Base-by-base conservation (phyloP, 257 asterid genomes). In the Rauvolfia tetraphylla region DNA sequence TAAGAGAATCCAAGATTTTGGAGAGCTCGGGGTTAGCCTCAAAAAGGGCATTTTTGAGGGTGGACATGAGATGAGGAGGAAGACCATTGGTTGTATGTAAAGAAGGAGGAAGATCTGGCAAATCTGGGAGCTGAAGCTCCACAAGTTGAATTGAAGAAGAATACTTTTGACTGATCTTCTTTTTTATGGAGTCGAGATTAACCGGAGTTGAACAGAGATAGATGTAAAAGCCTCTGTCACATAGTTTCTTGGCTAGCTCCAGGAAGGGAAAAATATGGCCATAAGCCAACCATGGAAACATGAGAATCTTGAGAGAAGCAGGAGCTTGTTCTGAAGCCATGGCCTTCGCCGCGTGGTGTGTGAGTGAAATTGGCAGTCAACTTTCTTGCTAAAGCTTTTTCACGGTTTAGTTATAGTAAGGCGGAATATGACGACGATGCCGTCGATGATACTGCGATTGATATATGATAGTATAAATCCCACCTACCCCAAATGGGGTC, bases 231-330 rank as follows among this genome's bases (percentile, higher is more conserved):
- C 73, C 73, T 57, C 76, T 69, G 6, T 78, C 67, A 31, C 53
- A 14, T 25, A 78, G 75, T 11, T 72, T 78, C 38, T 78, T 70
- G 76, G 81, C 76, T 27, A 78, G 54, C 71, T 58, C 71, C 12
- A 78, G 72, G 72, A 70, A 78, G 2, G 81, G 72, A 39, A 72
- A 78, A 23, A 78, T 71, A 48, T 78, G 81, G 29, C 81, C 81
- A 70, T 56, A 59, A 66, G 81, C 81, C 14, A 78, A 41, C 81
- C 81, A 78, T 42, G 81, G 81, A 20, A 78, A 61, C 81, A 78
- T 71, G 29, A 78, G 23, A 0, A 78, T 57, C 46, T 59, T 78
- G 38, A 6, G 33, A 41, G 39, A 13, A 41, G 44, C 12, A 1
- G 48, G 17, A 57, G 25, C 27, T 17, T 25, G 34, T 18, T 18